Evolutionary conservation across 495 filamentous ascomycete genomes (phyloP).

Genomic region (Penicillium parvum): DNA sequence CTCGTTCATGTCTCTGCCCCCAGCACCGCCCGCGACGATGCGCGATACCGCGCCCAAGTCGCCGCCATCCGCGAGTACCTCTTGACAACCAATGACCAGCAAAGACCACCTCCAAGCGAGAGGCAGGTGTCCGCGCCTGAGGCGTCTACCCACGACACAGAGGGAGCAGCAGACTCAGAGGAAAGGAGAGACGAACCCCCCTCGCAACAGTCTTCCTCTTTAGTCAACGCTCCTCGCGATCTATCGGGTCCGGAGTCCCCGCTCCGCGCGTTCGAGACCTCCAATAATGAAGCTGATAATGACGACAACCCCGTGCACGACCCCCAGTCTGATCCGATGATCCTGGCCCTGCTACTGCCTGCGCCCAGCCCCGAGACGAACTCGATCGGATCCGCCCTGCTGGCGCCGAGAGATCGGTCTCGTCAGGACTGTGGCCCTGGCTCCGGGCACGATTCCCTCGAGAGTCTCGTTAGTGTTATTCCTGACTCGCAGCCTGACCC

Average conservation of each 20-base stretch:
- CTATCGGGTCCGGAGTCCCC: no score
- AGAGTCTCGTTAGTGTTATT: slow-evolving; percentile 44
- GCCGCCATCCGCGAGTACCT: slow-evolving; percentile 57
- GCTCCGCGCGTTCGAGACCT: no score
- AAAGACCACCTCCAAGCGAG: not conserved
- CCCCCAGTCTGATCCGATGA: not conserved
- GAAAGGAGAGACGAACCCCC: not conserved
- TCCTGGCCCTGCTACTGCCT: no score
- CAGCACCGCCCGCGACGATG: slow-evolving; percentile 56
- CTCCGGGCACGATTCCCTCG: slow-evolving; percentile 35
- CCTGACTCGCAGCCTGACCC: slow-evolving; percentile 40
- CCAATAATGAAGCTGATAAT: no score
- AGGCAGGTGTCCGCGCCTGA: no score
- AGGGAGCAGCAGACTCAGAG: not conserved
- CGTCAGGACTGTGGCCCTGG: no score
- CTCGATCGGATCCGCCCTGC: slow-evolving; percentile 6
- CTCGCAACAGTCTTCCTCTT: no score
- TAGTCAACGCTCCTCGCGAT: no score
- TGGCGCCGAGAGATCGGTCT: no score
- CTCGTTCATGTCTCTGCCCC: slow-evolving; percentile 67
- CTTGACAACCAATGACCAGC: not conserved
- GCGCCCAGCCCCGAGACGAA: not conserved
- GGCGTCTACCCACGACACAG: no score
- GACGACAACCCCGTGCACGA: not conserved
- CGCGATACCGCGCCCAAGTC: slow-evolving; percentile 57